Percentiles rank a stretch among this genome's conserved stretches.
These are phyloP conservation scores for Candida arabinofermentans DNA, from an alignment of 805 yeast species.

Conservation along the genomic window DNA sequence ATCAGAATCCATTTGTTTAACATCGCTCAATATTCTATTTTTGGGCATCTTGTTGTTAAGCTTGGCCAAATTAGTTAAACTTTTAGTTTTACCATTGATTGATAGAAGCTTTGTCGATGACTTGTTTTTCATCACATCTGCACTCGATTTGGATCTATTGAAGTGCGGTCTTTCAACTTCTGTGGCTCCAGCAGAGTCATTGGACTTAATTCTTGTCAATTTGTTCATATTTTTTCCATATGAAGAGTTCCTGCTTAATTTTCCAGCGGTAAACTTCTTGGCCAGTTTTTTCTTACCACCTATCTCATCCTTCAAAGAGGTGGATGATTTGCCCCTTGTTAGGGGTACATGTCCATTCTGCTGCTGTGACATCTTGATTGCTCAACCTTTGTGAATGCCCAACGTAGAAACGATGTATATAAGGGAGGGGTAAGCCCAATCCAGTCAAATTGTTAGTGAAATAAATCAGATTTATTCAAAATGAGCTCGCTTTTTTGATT, in stretches of 20 bases:
- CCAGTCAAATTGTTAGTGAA: too few species aligned
- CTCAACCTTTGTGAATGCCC: too few species aligned
- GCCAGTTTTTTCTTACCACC: conserved; percentile 23
- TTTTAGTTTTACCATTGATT: conserved; percentile 16
- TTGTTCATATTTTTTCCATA: conserved; percentile 33
- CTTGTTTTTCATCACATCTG: conserved; percentile 18
- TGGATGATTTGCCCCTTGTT: conserved; percentile 24
- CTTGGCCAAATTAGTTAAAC: conserved; percentile 26
- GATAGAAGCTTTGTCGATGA: conserved; percentile 15
- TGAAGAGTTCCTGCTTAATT: conserved; percentile 30
- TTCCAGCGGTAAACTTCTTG: conserved; percentile 33
- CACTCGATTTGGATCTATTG: conserved; percentile 24
- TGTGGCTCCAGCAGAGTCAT: conserved; percentile 16
- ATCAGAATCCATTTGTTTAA: conserved; percentile 23
- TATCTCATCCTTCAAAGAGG: conserved; percentile 24
- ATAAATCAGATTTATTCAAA: too few species aligned
- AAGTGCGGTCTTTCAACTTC: conserved; percentile 23
- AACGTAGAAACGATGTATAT: too few species aligned
- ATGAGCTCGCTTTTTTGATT: too few species aligned
- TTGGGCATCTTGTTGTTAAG: conserved; percentile 17
- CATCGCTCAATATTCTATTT: conserved; percentile 21
- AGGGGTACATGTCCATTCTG: conserved; percentile 8
- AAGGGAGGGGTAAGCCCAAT: too few species aligned
- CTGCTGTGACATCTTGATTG: conserved; percentile 14
- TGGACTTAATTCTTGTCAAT: conserved; percentile 28